Conservation (phyloP, 2,329 filamentous ascomycete species). For the Torrubiella hemipterigena region DNA sequence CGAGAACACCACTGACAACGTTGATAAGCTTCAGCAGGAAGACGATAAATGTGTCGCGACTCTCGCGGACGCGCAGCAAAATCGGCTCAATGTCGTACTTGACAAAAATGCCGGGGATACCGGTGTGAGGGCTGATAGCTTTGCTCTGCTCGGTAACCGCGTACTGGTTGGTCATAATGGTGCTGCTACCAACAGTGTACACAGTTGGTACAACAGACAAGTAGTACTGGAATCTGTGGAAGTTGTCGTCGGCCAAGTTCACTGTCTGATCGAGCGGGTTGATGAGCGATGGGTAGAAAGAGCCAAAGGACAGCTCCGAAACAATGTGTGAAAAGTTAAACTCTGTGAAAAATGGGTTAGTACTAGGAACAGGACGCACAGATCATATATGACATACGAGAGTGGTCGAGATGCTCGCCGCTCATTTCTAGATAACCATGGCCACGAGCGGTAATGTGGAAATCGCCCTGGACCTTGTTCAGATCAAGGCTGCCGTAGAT, state of each 20-base stretch:
- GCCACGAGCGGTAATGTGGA: conserved; percentile 90
- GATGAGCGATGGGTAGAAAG: conserved; percentile 86
- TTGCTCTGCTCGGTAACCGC: conserved; percentile 84
- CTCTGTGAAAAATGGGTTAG: conserved; percentile 38
- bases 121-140: conserved; percentile 48
- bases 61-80: conserved; percentile 72
- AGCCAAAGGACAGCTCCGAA: conserved; percentile 89
- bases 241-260: conserved; percentile 61
- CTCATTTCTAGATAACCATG: conserved; percentile 85
- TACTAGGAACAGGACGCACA: background rate
- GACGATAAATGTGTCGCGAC: conserved; percentile 59
- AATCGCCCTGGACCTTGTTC: conserved; percentile 96
- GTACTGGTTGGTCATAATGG: conserved; percentile 92
- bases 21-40: conserved; percentile 80
- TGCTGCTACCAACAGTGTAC: conserved; percentile 59
- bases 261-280: conserved; percentile 93
- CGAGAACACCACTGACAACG: conserved; percentile 78
- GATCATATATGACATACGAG: background rate
- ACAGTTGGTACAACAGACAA: conserved; percentile 88
- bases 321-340: conserved; percentile 99
- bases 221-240: conserved; percentile 98
- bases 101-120: conserved; percentile 85
- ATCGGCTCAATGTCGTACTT: conserved; percentile 99
- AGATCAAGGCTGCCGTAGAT: conserved; percentile 82
- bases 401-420: conserved; percentile 63